Base-by-base conservation (phyloP, 169 alveolate genomes). In the Plasmodium gonderi region DNA sequence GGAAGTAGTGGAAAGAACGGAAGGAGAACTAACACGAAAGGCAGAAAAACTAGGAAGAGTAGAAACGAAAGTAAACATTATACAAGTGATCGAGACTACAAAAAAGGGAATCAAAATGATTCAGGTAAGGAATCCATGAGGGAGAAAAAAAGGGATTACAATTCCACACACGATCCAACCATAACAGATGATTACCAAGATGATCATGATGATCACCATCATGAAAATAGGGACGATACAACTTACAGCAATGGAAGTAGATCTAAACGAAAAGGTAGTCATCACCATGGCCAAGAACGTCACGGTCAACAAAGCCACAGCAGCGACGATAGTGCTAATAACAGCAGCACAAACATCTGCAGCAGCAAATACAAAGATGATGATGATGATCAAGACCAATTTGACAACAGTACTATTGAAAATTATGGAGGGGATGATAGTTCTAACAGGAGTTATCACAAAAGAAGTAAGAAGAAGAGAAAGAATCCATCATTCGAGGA, bases 401-500 rank as follows among this genome's bases (percentile, higher is more conserved):
- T 80, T 11, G 91, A 80, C 74, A 75, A 75, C 36, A 80, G 80
- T 33, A 80, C 91, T 9, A 20, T 80, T n/a, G 91, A 80, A 14
- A 80, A 80, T 17, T 12, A 80, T 72, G 54, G 80, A 0, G 26
- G 67, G 54, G 92, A 83, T 72, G 44, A 26, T 33, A 83, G 74
- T 42, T 47, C 78, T 1, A 40, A 45, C 14, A 40, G 54, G 60
- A 75, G 75, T n/a, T 33, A 68, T 38, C 3, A 75, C 29, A 51
- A 38, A 33, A 40, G 77, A 1, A 75, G 44, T 23, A 69, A 69
- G 40, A 83, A 83, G 49, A 33, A 77, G 54, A n/a, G n/a, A n/a
- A 87, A 29, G 40, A 31, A 83, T 49, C 74, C 83, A 20, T 83
- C n/a, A n/a, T n/a, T n/a, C n/a, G n/a, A n/a, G n/a, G n/a, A n/a